phyloP scores from a whole-genome alignment of 805 yeast genomes.

The Starmera pachycereana region DNA sequence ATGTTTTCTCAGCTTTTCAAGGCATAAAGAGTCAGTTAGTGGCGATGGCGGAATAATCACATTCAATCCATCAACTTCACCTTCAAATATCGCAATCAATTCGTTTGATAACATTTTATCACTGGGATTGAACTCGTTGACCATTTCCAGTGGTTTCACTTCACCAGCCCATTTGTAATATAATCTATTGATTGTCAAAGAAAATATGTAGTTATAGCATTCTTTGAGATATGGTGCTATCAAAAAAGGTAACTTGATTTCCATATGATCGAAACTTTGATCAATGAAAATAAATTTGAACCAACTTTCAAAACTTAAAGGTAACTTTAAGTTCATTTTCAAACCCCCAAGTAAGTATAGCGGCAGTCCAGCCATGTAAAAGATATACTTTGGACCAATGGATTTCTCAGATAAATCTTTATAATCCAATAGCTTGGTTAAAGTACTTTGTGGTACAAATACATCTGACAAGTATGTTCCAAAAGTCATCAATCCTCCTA shows the following conservation, averaged over 20 bases:
- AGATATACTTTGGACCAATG: too few relatives aligned
- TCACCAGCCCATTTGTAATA: constrained; percentile 22
- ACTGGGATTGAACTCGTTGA: constrained; percentile 18
- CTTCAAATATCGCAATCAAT: constrained; percentile 7
- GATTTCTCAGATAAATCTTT: too few relatives aligned
- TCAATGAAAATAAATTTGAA: background rate
- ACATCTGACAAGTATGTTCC: background rate
- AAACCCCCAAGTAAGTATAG: background rate
- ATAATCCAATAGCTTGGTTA: too few relatives aligned
- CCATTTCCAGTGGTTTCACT: constrained; percentile 23
- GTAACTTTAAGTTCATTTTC: background rate
- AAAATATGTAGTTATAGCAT: constrained; percentile 8
- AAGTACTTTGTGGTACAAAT: too few relatives aligned
- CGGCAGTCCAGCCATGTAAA: background rate
- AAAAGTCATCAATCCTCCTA: background rate
- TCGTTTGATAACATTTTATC: constrained; percentile 12
- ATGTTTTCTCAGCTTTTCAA: background rate
- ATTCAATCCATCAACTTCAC: constrained; percentile 12
- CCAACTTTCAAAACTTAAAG: background rate
- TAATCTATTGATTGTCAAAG: constrained; percentile 17
- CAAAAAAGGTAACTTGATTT: background rate
- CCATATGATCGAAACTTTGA: background rate
- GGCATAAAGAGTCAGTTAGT: too few relatives aligned
- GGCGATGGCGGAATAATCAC: background rate
- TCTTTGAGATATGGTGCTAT: background rate